Evolutionary conservation across 352 stramenopile genomes (phyloP), one percentile per base, ranked within the genome.

Genomic region (Phytophthora tubulina): DNA sequence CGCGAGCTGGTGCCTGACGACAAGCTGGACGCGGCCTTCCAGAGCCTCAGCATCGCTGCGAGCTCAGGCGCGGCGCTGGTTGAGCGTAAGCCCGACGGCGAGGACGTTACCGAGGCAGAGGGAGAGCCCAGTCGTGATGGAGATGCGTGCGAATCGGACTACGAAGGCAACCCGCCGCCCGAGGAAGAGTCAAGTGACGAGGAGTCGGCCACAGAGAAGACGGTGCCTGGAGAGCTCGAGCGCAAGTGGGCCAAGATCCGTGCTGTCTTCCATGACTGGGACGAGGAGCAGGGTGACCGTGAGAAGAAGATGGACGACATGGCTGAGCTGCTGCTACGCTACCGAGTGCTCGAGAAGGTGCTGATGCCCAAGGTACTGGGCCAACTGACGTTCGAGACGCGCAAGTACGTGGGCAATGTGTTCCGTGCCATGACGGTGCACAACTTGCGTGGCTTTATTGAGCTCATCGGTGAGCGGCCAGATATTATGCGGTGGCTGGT

Each of bases 241-340:
- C 80, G 80, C 48, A 80, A 87, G 41, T 94, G 86, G 86, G 70
- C 81, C 45, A 91, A 90, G 68, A 92, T 94, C 54, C 86, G 85
- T 42, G 78, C 81, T 31, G 71, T 93, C 8, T 94, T 94, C 61
- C 85, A 94, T 49, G 78, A 79, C 55, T 94, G 85, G 85, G 84
- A 92, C 65, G 87, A 92, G 49, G 81, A 90, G 33, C 76, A 88
- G 48, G 73, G 78, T 31, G 87, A 92, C 17, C 82, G 84, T 50
- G 82, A 91, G 68, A 86, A 85, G 73, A 92, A 92, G 75, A 93
- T 93, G 85, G 79, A 91, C 56, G 84, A 88, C 63, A 89, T 94
- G 79, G 86, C 85, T 11, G 86, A 94, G 59, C 64, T 93, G 56
- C 68, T 94, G 46, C 58, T 93, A 60, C 86, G 87, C 41, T 91